Evolutionary conservation across 768 basidiomycete species (phyloP).

Genomic region (Cyclocybe aegerita): DNA sequence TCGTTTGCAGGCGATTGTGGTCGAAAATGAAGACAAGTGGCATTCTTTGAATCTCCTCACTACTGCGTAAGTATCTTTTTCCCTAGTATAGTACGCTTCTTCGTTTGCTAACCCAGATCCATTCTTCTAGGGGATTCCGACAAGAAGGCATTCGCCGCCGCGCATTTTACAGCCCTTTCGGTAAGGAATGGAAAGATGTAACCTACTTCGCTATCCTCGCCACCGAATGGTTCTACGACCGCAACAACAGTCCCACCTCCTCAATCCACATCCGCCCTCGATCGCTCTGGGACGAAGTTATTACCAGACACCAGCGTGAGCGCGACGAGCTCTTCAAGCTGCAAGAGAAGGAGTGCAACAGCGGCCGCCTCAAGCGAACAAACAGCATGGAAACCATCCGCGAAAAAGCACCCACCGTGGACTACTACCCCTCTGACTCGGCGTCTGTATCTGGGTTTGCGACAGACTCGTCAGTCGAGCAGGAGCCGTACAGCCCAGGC

Average conservation of each 20-base stretch:
- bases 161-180: conserved; percentile 45
- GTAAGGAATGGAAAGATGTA: conserved; percentile 54
- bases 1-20: conserved; percentile 52
- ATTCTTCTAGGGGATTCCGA: conserved; percentile 45
- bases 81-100: background rate
- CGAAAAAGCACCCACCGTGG: conserved; percentile 1
- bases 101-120: background rate
- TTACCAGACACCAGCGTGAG: conserved; percentile 56
- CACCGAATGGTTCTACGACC: conserved; percentile 49
- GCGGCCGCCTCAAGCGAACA: conserved; percentile 25
- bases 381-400: conserved; percentile 45
- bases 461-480: conserved; percentile 4
- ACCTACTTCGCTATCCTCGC: conserved; percentile 61
- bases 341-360: conserved; percentile 33
- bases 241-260: conserved; percentile 2
- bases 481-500: too few species aligned
- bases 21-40: conserved; percentile 44
- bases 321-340: conserved; percentile 53
- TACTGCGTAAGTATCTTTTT: conserved; percentile 23
- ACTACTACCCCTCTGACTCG: conserved; percentile 3
- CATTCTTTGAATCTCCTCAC: conserved; percentile 48
- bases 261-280: conserved; percentile 27
- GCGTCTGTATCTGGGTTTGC: conserved; percentile 5
- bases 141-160: conserved; percentile 66
- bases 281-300: conserved; percentile 63